Evolutionary conservation across 169 alveolate genomes (phyloP).

Genomic region (Plasmodium gallinaceum): DNA sequence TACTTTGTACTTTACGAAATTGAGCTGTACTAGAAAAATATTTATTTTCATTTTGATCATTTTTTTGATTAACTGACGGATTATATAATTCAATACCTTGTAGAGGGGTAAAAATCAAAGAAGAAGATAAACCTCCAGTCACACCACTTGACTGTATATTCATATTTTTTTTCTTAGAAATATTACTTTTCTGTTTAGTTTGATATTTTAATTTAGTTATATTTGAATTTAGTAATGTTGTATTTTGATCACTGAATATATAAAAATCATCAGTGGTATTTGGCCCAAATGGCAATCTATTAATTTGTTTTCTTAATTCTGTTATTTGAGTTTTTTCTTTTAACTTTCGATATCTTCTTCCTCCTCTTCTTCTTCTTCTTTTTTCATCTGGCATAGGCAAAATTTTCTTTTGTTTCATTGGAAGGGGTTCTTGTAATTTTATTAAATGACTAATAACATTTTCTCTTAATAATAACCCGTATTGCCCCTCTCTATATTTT

Average conservation of each 20-base stretch:
- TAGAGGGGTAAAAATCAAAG: conserved; percentile 86
- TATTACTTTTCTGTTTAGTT: conserved; percentile 50
- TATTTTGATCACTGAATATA: conserved; percentile 62
- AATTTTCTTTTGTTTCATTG: conserved; percentile 85
- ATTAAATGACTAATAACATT: conserved; percentile 49
- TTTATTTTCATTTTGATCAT: conserved; percentile 35
- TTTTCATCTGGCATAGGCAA: conserved; percentile 91
- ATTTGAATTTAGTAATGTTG: conserved; percentile 46
- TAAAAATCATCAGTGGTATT: conserved; percentile 89
- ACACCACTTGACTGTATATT: conserved; percentile 64
- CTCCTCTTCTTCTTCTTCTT: conserved; percentile 89
- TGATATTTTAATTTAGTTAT: conserved; percentile 59
- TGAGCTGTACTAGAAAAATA: conserved; percentile 62
- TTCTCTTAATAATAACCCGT: conserved; percentile 80
- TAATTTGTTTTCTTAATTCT: conserved; percentile 87
- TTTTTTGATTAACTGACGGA: conserved; percentile 18
- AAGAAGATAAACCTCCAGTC: conserved; percentile 85
- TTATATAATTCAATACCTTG: conserved; percentile 80
- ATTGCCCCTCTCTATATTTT: conserved; percentile 82
- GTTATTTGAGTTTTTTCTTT: conserved; percentile 90
- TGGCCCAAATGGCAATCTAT: conserved; percentile 89
- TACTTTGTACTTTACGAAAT: conserved; percentile 46
- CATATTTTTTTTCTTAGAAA: conserved; percentile 27
- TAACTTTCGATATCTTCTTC: conserved; percentile 87
- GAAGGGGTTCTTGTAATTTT: conserved; percentile 72